Conservation (phyloP, 495 filamentous ascomycete species). For the Antarctomyces pellizariae region DNA sequence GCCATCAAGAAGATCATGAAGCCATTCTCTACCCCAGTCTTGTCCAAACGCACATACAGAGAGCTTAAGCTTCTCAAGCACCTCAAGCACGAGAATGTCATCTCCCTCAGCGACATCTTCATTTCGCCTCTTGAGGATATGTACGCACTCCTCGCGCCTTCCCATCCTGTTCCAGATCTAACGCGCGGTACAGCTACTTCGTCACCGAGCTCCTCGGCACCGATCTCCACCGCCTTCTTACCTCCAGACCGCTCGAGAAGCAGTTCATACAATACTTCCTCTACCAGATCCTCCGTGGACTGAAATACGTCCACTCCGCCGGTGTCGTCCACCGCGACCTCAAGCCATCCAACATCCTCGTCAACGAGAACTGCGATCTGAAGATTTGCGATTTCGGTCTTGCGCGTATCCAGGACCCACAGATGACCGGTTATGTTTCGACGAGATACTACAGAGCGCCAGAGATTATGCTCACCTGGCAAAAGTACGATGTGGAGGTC, state of each 20-base stretch:
- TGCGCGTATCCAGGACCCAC: conserved; percentile 94
- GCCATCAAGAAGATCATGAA: conserved; percentile 99
- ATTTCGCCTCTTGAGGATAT: conserved; percentile 98
- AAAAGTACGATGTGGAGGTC: conserved; percentile 98
- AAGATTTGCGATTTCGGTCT: conserved; percentile 99
- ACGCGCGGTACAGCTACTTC: conserved; percentile 47
- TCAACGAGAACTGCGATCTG: conserved; percentile 97
- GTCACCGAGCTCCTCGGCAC: conserved; percentile 95
- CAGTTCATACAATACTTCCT: conserved; percentile 99
- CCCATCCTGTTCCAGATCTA: conserved; percentile 6
- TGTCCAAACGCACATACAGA: conserved; percentile 92
- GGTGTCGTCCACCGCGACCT: conserved; percentile 94
- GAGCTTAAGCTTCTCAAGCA: conserved; percentile 96
- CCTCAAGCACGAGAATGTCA: conserved; percentile 91
- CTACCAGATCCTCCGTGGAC: conserved; percentile 93
- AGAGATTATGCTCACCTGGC: conserved; percentile 99
- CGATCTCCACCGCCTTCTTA: conserved; percentile 85
- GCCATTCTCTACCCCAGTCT: conserved; percentile 91
- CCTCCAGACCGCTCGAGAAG: conserved; percentile 88
- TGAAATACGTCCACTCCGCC: conserved; percentile 98
- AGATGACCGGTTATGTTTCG: conserved; percentile 98
- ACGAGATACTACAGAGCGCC: conserved; percentile 96
- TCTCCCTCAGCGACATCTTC: conserved; percentile 96
- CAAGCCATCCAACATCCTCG: conserved; percentile 94
- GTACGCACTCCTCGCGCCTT: conserved; percentile 25